A percentile compares a stretch with the other conserved stretches of the same genome.
Conservation (phyloP, 345 rosid species). For the Pseudoturritis turrita region DNA sequence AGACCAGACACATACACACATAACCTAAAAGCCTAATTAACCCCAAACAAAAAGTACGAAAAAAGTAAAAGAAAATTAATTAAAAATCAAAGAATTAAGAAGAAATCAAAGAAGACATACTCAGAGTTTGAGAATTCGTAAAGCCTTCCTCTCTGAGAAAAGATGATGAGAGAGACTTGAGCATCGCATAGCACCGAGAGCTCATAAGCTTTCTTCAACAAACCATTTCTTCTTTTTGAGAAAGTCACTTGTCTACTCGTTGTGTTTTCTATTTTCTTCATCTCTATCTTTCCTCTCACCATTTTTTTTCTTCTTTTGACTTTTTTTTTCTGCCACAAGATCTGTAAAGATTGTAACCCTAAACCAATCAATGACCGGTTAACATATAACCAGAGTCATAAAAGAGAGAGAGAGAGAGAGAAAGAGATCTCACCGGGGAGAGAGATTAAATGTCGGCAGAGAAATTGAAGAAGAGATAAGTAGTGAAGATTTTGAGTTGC, state of each 20-base stretch:
- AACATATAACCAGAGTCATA: not conserved
- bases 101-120: constrained; percentile 10
- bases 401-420: not conserved
- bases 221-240: constrained; percentile 33
- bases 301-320: constrained; percentile 18
- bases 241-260: constrained; percentile 36
- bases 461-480: not conserved
- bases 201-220: constrained; percentile 37
- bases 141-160: constrained; percentile 33
- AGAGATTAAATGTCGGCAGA: not conserved
- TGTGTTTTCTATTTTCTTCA: constrained; percentile 35
- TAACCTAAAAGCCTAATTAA: not conserved
- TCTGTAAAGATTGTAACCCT: constrained; percentile 19
- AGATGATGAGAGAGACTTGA: constrained; percentile 29
- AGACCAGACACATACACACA: constrained; percentile 16
- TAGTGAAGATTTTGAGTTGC: not conserved
- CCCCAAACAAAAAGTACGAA: not conserved
- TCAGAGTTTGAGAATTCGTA: constrained; percentile 27
- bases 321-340: constrained; percentile 9
- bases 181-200: constrained; percentile 36
- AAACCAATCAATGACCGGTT: not conserved
- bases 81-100: not conserved
- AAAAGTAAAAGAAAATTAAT: not conserved
- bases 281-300: constrained; percentile 37
- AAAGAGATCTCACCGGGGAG: not conserved